Percentiles rank a stretch among this genome's conserved stretches.
These are phyloP conservation scores for maize (Zea mays) DNA, from an alignment of 176 grass and related monocot species.

Conservation along the genomic window Zm-B73-REFERENCE-NAM-5.0 NC_050098.1:216019001-216019500, in stretches of 20 bases:
- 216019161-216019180: conserved; percentile 67
- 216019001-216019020: conserved; percentile 43
- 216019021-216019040: conserved; percentile 35
- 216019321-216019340: conserved; percentile 73
- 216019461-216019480: conserved; percentile 67
- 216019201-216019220: conserved; percentile 64
- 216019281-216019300: conserved; percentile 75
- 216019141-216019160: conserved; percentile 55
- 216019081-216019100: conserved; percentile 60
- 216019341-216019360: conserved; percentile 86
- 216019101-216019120: conserved; percentile 59
- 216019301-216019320: conserved; percentile 67
- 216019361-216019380: conserved; percentile 90
- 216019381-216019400: conserved; percentile 84
- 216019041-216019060: conserved; percentile 49
- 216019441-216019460: conserved; percentile 65
- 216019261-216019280: conserved; percentile 67
- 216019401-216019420: conserved; percentile 73
- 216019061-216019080: conserved; percentile 70
- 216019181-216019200: conserved; percentile 67
- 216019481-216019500: conserved; percentile 85
- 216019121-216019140: conserved; percentile 64
- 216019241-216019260: conserved; percentile 80
- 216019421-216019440: conserved; percentile 69
- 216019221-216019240: conserved; percentile 77